These are phyloP conservation scores for Botrytis paeoniae DNA, from an alignment of 2,329 filamentous ascomycete genomes.

Conservation along the genomic window DNA sequence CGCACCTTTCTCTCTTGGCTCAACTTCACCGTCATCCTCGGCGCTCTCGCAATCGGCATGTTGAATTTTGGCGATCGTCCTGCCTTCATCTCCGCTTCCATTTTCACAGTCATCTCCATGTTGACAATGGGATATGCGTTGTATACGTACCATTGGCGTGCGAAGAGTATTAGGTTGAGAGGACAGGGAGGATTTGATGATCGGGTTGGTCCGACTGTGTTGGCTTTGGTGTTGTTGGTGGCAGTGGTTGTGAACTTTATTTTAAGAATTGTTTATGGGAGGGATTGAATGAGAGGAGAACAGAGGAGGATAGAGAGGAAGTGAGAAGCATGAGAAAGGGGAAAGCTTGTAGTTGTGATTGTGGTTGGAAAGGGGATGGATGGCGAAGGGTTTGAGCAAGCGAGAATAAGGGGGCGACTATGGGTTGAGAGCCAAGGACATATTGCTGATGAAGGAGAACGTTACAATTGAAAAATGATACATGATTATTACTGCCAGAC, in stretches of 20 bases:
- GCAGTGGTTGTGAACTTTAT: constrained; percentile 98
- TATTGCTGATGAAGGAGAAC: neutral
- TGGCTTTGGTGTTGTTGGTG: constrained; percentile 80
- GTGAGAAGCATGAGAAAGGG: neutral
- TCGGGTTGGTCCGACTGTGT: constrained; percentile 84
- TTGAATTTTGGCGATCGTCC: constrained; percentile 96
- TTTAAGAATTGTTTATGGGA: constrained; percentile 60
- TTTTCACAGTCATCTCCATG: constrained; percentile 95
- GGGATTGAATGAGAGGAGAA: constrained; percentile 20
- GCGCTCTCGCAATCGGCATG: constrained; percentile 92
- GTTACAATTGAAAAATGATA: neutral
- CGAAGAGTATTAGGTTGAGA: constrained; percentile 83
- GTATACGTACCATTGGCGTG: constrained; percentile 94
- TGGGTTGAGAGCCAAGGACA: neutral
- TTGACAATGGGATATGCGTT: constrained; percentile 93
- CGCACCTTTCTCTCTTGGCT: constrained; percentile 99
- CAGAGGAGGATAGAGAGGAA: constrained; percentile 1
- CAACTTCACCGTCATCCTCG: constrained; percentile 98
- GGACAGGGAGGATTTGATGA: constrained; percentile 97
- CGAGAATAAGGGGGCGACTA: neutral
- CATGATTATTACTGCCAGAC: neutral
- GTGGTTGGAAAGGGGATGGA: neutral
- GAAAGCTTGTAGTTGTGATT: neutral
- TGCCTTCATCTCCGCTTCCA: constrained; percentile 87
- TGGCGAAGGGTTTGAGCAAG: neutral